phyloP scores from a whole-genome alignment of 2,329 filamentous ascomycete genomes.

The Emergomyces pasteurianus region DNA sequence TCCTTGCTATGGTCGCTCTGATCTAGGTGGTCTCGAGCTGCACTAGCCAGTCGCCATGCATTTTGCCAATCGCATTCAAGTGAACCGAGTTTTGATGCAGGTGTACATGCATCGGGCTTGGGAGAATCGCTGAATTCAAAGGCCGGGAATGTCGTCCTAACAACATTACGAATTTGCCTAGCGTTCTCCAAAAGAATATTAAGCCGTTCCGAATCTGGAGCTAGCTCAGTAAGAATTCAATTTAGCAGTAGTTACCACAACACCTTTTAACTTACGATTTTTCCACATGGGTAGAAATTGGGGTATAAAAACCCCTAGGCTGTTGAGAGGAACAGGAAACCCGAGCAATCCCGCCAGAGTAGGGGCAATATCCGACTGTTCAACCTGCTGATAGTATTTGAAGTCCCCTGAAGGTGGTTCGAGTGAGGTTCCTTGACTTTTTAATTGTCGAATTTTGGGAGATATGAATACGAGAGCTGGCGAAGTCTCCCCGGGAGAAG shows the following conservation, averaged over 20 bases:
- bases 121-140: conserved; percentile 35
- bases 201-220: conserved; percentile 41
- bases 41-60: conserved; percentile 15
- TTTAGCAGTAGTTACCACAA: background rate
- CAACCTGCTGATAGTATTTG: conserved; percentile 70
- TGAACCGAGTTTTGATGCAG: conserved; percentile 34
- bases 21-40: conserved; percentile 5
- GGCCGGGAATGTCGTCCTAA: conserved; percentile 58
- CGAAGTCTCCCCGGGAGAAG: conserved; percentile 85
- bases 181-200: conserved; percentile 68
- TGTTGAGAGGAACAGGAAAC: conserved; percentile 81
- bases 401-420: conserved; percentile 55
- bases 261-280: conserved; percentile 36
- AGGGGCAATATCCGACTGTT: conserved; percentile 88
- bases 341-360: conserved; percentile 78
- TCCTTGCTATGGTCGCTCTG: conserved; percentile 8
- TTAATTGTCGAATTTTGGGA: conserved; percentile 58
- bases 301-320: conserved; percentile 71
- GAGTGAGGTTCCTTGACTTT: conserved; percentile 39
- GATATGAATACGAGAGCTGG: conserved; percentile 85
- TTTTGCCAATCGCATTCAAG: conserved; percentile 60
- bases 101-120: conserved; percentile 14
- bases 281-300: conserved; percentile 71
- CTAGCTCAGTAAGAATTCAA: conserved; percentile 11
- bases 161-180: conserved; percentile 63